Percentiles rank a stretch among this genome's conserved stretches.
Conservation (phyloP, 495 filamentous ascomycete genomes). For the Penicillium subrubescens region DNA sequence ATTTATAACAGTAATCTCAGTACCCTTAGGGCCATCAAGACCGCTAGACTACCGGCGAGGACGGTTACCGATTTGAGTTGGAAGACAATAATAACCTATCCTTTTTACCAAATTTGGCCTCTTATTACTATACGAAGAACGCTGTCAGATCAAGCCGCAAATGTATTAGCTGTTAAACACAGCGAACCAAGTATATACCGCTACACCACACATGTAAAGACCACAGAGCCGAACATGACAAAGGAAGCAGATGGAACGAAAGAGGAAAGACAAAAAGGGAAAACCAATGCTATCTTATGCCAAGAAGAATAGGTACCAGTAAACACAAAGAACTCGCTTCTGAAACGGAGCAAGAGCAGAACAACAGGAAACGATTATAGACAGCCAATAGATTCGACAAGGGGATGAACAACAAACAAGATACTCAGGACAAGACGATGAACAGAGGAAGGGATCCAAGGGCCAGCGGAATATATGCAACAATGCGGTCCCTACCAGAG, state of each 20-base stretch:
- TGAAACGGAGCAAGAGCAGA: constrained; percentile 32
- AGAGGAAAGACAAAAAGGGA: constrained; percentile 8
- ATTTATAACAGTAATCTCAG: no score
- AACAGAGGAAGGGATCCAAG: constrained; percentile 10
- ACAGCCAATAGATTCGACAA: constrained; percentile 33
- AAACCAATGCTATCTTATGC: constrained; percentile 39
- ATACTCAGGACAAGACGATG: constrained; percentile 8
- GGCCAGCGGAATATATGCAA: constrained; percentile 34
- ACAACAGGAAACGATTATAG: constrained; percentile 32
- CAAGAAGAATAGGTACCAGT: constrained; percentile 27
- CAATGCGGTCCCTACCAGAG: constrained; percentile 19
- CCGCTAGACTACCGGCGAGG: no score
- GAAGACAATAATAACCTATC: no score
- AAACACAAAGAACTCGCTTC: constrained; percentile 32
- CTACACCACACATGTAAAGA: constrained; percentile 13
- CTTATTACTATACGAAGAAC: background rate
- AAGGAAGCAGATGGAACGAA: background rate
- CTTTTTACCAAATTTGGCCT: no score
- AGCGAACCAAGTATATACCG: constrained; percentile 22
- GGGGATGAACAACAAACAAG: constrained; percentile 23
- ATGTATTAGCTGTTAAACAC: constrained; percentile 19
- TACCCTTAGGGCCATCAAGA: no score
- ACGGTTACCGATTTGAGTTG: no score
- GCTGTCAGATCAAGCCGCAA: constrained; percentile 8
- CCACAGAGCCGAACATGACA: constrained; percentile 7